Percentiles rank a stretch among this genome's conserved stretches.
Evolutionary conservation across 2,329 filamentous ascomycete genomes (phyloP).

Genomic region (Pseudogymnoascus sp.): DNA sequence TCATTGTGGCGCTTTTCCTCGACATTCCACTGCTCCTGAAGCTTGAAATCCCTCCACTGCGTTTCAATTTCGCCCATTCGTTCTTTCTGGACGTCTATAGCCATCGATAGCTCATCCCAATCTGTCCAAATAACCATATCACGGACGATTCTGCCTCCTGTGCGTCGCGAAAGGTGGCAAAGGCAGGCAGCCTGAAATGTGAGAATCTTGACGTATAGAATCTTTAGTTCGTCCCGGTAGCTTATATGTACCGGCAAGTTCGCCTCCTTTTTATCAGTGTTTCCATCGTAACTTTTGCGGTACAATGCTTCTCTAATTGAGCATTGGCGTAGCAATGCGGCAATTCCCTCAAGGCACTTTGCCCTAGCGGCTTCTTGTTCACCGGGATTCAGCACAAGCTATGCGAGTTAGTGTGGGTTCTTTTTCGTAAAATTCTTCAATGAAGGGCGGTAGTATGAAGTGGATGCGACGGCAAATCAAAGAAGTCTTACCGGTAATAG

Average conservation of each 20-base stretch:
- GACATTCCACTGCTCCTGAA: background rate
- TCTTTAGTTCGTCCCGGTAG: slow-evolving; percentile 13
- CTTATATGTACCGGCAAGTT: background rate
- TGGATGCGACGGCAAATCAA: background rate
- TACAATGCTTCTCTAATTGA: slow-evolving; percentile 17
- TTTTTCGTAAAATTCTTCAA: background rate
- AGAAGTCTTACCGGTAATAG: slow-evolving; percentile 11
- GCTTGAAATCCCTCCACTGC: background rate
- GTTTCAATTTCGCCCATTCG: background rate
- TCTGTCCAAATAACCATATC: slow-evolving; percentile 13
- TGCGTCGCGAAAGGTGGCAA: slow-evolving; percentile 11
- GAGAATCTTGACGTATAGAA: slow-evolving; percentile 13
- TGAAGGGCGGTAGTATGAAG: background rate
- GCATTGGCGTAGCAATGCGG: slow-evolving; percentile 14
- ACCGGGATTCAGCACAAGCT: slow-evolving; percentile 17
- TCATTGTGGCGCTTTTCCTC: background rate
- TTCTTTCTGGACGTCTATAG: background rate
- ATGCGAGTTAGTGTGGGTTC: background rate
- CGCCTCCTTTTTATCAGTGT: background rate
- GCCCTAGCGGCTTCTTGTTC: slow-evolving; percentile 15
- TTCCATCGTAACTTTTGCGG: background rate
- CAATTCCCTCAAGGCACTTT: slow-evolving; percentile 13
- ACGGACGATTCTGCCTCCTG: background rate
- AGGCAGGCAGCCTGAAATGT: slow-evolving; percentile 15
- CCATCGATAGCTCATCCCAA: slow-evolving; percentile 11